These are phyloP conservation scores for Ophiostoma ulmi DNA, from an alignment of 2,329 filamentous ascomycete genomes.

Conservation along the genomic window DNA sequence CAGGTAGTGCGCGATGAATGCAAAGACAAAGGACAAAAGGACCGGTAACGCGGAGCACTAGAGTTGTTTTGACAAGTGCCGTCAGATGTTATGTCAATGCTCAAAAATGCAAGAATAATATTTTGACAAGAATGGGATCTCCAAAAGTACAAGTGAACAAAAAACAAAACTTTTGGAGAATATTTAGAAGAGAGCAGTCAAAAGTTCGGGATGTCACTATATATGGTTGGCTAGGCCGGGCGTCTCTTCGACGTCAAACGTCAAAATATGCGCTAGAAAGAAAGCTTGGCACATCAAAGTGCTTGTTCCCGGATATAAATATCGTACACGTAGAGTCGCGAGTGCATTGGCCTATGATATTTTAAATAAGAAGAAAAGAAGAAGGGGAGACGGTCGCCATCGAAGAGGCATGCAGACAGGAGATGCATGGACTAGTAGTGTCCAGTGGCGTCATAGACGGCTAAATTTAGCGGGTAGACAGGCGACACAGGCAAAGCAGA, in stretches of 20 bases:
- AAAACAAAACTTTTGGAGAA: neutral
- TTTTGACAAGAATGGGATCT: neutral
- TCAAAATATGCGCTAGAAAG: neutral
- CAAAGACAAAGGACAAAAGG: slow-evolving; percentile 4
- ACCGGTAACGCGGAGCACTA: neutral
- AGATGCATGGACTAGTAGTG: neutral
- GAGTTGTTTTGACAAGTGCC: neutral
- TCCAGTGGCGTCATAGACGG: neutral
- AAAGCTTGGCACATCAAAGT: neutral
- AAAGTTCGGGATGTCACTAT: neutral
- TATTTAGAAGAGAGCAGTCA: neutral
- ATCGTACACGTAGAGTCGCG: neutral
- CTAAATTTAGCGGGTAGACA: neutral
- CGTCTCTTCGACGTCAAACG: neutral
- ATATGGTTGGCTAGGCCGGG: neutral
- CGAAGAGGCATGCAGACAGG: neutral
- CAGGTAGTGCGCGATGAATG: neutral
- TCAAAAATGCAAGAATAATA: neutral
- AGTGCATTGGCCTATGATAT: neutral
- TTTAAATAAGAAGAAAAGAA: neutral
- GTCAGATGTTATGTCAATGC: neutral
- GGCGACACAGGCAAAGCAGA: neutral
- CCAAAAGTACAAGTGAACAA: neutral
- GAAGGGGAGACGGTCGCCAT: neutral
- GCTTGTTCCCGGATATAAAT: neutral